Base-by-base conservation (phyloP, 225 moss, liverwort and hornwort species). In the Ulota crispa region DNA sequence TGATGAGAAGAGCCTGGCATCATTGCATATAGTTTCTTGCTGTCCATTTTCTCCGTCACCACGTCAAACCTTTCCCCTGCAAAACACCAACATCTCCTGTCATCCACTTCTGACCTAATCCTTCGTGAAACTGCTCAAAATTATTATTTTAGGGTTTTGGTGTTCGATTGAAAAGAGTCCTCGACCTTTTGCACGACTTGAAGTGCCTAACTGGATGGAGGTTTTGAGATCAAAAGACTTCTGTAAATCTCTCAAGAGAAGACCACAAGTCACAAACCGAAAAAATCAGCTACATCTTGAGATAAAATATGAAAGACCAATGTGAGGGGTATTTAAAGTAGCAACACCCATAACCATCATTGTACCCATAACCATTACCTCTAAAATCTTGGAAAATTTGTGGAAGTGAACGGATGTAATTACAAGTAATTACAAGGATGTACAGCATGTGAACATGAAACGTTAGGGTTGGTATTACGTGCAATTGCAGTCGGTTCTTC, bases 41-140 rank as follows among this genome's bases (percentile, higher is more conserved):
- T 70, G 78, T 87, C 85, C 53, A 89, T 43, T 28, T 56, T 85
- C 60, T 89, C 86, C 66, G 76, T 87, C 78, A 91, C 86, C 79
- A 89, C 88, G 72, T 91, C 81, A 77, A 60, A 87, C 12, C 78
- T 7, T 24, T 91, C 87, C 59, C 91, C 91, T 91, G 37, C 43
- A 14, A 57, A 24, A 80, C 75, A 86, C 50, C 78, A 71, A 64
- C 65, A 83, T 36, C 53, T 67, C 73, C 52, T 60, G 30, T 59
- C 82, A 72, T 65, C 62, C 54, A 4, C 42, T 21, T 55, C 59
- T 66, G 18, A 32, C 28, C 73, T 61, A 30, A 56, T 37, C 21
- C 39, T 69, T 57, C 63, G 20, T 14, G 19, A 64, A 63, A 75
- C 55, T 81, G 55, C 36, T 63, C 21, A 37, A 32, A 64, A 47